phyloP scores from a whole-genome alignment of 2,329 filamentous ascomycete genomes.

The Fusarium temperatum region DNA sequence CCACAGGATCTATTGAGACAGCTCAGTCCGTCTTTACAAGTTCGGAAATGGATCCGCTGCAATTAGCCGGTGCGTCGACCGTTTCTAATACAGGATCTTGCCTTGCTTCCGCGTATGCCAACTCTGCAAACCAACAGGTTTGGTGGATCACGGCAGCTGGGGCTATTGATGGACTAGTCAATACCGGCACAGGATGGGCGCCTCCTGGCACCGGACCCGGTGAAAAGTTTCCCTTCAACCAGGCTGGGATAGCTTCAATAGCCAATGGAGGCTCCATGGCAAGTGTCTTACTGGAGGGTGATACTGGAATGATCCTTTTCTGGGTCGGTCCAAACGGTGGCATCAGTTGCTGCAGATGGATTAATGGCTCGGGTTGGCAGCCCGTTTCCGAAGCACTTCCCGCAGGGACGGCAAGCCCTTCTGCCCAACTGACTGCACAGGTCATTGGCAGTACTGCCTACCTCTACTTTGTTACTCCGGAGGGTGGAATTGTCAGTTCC shows the following conservation, averaged over 20 bases:
- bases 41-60: fast-evolving
- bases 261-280: background rate
- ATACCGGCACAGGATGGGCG: background rate
- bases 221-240: background rate
- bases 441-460: too few species aligned
- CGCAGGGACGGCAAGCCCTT: background rate
- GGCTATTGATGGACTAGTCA: background rate
- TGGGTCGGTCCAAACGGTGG: background rate
- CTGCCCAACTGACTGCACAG: background rate
- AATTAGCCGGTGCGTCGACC: background rate
- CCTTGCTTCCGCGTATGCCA: background rate
- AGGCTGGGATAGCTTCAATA: background rate
- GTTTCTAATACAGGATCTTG: background rate
- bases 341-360: background rate
- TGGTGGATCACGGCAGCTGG: background rate
- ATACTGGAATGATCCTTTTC: background rate
- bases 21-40: background rate
- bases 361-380: background rate
- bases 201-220: background rate
- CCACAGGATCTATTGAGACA: background rate
- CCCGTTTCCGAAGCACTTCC: background rate
- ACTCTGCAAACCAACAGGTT: background rate
- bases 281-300: background rate
- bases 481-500: background rate
- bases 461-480: background rate